These are phyloP conservation scores for Curvularia eragrostidis DNA, from an alignment of 2,329 filamentous ascomycete genomes.

Conservation along the genomic window DNA sequence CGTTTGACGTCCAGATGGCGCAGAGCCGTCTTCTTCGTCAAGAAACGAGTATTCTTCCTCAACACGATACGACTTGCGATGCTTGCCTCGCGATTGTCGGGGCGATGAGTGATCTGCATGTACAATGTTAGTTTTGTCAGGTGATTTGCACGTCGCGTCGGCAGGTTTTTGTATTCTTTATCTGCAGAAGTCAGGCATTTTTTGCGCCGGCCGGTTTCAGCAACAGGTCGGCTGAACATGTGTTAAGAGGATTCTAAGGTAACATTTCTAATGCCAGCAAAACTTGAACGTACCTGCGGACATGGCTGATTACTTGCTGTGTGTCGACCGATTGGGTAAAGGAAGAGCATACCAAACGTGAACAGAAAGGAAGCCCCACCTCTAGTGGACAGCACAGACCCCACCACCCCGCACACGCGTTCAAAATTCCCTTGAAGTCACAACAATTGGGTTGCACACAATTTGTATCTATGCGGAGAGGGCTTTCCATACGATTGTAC, in stretches of 20 bases:
- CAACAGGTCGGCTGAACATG: neutral
- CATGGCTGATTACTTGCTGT: constrained; percentile 7
- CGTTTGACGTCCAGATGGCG: constrained; percentile 16
- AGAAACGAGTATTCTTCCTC: constrained; percentile 33
- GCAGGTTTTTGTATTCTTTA: neutral
- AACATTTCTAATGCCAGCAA: neutral
- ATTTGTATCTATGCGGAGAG: too few species aligned
- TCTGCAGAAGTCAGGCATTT: neutral
- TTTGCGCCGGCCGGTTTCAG: neutral
- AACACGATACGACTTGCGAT: constrained; percentile 28
- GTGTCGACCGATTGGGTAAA: constrained; percentile 9
- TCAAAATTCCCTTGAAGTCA: neutral
- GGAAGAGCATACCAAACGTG: constrained; percentile 7
- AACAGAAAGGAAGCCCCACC: constrained; percentile 16
- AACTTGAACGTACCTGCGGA: constrained; percentile 19
- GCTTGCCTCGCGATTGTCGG: constrained; percentile 32
- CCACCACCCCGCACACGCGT: constrained; percentile 12
- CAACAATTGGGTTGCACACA: rapidly evolving
- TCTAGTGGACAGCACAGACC: constrained; percentile 27
- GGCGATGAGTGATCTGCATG: constrained; percentile 21
- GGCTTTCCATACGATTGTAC: neutral
- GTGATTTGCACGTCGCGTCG: constrained; percentile 5
- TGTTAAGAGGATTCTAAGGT: neutral
- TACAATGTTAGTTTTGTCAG: constrained; percentile 6
- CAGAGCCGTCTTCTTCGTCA: constrained; percentile 27